Conservation (phyloP, 2,329 filamentous ascomycete genomes). For the Xylaria sp. region DNA sequence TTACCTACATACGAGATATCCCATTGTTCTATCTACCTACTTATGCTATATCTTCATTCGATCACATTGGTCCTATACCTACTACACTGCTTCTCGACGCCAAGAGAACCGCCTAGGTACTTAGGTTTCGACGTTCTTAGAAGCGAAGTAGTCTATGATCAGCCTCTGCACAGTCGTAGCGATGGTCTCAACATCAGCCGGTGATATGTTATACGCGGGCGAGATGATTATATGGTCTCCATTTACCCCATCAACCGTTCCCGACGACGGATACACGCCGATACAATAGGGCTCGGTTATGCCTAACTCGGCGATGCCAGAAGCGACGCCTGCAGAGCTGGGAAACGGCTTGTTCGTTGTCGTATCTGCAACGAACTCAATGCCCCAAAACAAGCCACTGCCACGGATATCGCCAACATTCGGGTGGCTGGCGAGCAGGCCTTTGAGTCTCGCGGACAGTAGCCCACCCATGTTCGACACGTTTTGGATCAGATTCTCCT, state of each 20-base stretch:
- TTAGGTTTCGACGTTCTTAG: neutral
- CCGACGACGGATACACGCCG: slow-evolving; percentile 57
- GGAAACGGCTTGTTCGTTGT: slow-evolving; percentile 46
- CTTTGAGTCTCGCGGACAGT: slow-evolving; percentile 38
- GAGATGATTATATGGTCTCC: slow-evolving; percentile 71
- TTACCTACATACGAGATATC: too few relatives aligned
- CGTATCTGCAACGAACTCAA: slow-evolving; percentile 53
- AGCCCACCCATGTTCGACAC: slow-evolving; percentile 41
- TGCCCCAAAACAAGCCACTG: slow-evolving; percentile 52
- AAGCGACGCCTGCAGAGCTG: slow-evolving; percentile 21
- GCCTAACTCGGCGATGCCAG: slow-evolving; percentile 24
- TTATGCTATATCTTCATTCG: too few relatives aligned
- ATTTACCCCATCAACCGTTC: slow-evolving; percentile 56
- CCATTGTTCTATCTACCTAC: too few relatives aligned
- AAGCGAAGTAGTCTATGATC: slow-evolving; percentile 55
- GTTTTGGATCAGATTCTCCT: slow-evolving; percentile 43
- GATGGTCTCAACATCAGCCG: slow-evolving; percentile 60
- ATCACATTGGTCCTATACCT: too few relatives aligned
- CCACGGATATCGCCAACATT: slow-evolving; percentile 50
- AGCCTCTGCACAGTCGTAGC: slow-evolving; percentile 57
- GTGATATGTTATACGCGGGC: slow-evolving; percentile 69
- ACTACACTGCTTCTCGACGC: neutral
- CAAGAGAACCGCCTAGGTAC: neutral
- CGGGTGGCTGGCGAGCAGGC: slow-evolving; percentile 37
- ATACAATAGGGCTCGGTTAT: slow-evolving; percentile 31